A percentile compares a stretch with the other conserved stretches of the same genome.
Evolutionary conservation across 768 basidiomycete genomes (phyloP).

Genomic region (Tulasnella sp.): DNA sequence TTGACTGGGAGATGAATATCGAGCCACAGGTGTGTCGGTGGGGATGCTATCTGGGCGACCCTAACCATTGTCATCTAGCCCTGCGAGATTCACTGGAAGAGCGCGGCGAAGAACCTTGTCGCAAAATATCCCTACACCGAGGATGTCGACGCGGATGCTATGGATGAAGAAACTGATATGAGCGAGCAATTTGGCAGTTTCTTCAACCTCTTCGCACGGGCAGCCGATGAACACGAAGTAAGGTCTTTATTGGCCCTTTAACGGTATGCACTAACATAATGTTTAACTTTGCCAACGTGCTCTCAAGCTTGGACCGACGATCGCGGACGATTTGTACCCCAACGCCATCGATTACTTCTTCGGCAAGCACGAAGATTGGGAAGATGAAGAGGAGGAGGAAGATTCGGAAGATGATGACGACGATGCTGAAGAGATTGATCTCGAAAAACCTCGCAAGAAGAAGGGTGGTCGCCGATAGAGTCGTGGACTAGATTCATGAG

Average conservation of each 20-base stretch:
- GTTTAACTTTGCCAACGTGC: neutral
- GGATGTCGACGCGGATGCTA: slow-evolving; percentile 33
- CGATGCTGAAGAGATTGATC: slow-evolving; percentile 67
- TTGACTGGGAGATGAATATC: slow-evolving; percentile 67
- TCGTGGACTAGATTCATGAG: no score
- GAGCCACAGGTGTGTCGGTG: slow-evolving; percentile 42
- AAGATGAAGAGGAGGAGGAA: slow-evolving; percentile 55
- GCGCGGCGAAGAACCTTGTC: slow-evolving; percentile 56
- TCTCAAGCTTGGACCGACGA: slow-evolving; percentile 54
- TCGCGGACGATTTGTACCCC: slow-evolving; percentile 69
- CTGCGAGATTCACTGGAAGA: slow-evolving; percentile 69
- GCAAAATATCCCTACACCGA: slow-evolving; percentile 58
- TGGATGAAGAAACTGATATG: slow-evolving; percentile 27
- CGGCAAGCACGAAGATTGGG: slow-evolving; percentile 34
- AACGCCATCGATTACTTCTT: slow-evolving; percentile 75
- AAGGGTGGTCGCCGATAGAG: no score
- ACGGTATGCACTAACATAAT: neutral
- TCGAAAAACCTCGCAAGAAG: slow-evolving; percentile 59
- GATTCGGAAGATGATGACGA: slow-evolving; percentile 48
- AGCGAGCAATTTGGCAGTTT: slow-evolving; percentile 65
- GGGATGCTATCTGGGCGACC: neutral
- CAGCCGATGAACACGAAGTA: slow-evolving; percentile 28
- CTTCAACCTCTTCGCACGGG: slow-evolving; percentile 75
- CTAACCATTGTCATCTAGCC: slow-evolving; percentile 31
- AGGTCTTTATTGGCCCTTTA: slow-evolving; percentile 41